Evolutionary conservation across 225 moss, liverwort and hornwort genomes (phyloP).

Genomic region (Lunularia cruciata): DNA sequence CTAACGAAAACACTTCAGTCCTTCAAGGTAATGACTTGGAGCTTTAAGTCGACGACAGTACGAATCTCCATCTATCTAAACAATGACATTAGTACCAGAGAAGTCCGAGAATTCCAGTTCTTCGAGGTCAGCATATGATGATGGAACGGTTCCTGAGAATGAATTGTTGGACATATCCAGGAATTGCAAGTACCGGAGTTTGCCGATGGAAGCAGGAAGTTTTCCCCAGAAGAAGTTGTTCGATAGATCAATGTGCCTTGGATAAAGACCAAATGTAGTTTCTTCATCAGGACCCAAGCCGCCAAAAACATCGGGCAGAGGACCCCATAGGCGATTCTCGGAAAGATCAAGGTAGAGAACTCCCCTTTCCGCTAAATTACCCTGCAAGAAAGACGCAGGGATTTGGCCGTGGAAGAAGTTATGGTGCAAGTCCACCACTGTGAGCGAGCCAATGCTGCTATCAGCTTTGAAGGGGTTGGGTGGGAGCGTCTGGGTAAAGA

Average conservation of each 20-base stretch:
- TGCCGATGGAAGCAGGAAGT: conserved; percentile 14
- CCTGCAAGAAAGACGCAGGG: conserved; percentile 11
- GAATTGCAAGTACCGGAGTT: conserved; percentile 8
- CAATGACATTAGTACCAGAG: not conserved
- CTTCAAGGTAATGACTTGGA: too few species aligned
- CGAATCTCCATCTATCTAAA: too few species aligned
- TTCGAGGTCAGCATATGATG: conserved; percentile 2
- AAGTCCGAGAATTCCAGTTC: not conserved
- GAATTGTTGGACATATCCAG: conserved; percentile 15
- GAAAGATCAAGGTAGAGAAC: conserved; percentile 6
- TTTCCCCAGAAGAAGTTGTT: not conserved
- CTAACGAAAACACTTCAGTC: too few species aligned
- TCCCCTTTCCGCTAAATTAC: not conserved
- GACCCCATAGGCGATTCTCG: conserved; percentile 16
- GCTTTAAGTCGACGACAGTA: too few species aligned
- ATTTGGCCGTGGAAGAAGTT: conserved; percentile 15
- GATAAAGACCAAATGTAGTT: not conserved
- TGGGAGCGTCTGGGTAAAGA: conserved; percentile 1
- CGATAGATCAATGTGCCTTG: conserved; percentile 14
- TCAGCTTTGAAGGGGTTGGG: not conserved
- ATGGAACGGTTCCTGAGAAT: conserved; percentile 10
- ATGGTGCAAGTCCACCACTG: conserved; percentile 24
- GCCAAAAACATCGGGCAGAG: conserved; percentile 5
- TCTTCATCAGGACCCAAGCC: not conserved
- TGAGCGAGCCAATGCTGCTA: not conserved